phyloP scores from a whole-genome alignment of 2,329 filamentous ascomycete species.

The Cladosporium austrohemisphaericum region DNA sequence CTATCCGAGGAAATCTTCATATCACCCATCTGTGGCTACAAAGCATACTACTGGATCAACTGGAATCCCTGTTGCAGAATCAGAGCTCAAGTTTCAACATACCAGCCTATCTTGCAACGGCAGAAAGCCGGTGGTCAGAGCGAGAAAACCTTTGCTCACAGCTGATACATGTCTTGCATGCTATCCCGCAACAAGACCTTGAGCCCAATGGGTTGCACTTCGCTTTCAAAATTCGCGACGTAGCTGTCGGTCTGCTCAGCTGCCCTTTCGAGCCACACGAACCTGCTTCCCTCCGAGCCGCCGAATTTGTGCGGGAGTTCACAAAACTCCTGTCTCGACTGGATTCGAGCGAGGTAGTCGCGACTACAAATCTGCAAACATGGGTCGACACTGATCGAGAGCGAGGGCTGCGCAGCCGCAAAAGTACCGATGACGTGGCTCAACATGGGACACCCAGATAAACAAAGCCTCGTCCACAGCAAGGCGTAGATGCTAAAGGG shows the following conservation, averaged over 20 bases:
- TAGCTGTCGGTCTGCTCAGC: conserved; percentile 9
- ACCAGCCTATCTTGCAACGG: conserved; percentile 7
- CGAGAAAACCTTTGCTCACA: conserved; percentile 7
- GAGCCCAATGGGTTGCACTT: conserved; percentile 11
- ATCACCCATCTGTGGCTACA: conserved; percentile 13
- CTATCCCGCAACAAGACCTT: background rate
- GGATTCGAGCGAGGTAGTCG: conserved; percentile 10
- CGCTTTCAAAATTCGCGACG: conserved; percentile 13
- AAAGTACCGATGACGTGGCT: background rate
- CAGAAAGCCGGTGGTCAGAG: conserved; percentile 7
- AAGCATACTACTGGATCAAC: conserved; percentile 13
- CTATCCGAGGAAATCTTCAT: conserved; percentile 7
- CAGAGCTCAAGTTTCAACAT: background rate
- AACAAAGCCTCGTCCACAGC: too few species aligned
- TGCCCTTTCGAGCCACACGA: conserved; percentile 11
- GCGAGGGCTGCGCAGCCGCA: background rate
- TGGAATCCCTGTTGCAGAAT: conserved; percentile 1
- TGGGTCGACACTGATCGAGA: conserved; percentile 15
- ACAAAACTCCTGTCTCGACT: conserved; percentile 6
- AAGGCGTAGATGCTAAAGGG: too few species aligned
- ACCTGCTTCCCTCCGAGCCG: conserved; percentile 7
- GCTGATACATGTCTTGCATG: conserved; percentile 10
- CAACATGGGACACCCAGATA: too few species aligned
- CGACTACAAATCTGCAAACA: conserved; percentile 14
- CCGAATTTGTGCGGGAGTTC: conserved; percentile 11